Evolutionary conservation across 192 early-diverging fungal genomes (phyloP).

Genomic region (Kappamyces sp.): DNA sequence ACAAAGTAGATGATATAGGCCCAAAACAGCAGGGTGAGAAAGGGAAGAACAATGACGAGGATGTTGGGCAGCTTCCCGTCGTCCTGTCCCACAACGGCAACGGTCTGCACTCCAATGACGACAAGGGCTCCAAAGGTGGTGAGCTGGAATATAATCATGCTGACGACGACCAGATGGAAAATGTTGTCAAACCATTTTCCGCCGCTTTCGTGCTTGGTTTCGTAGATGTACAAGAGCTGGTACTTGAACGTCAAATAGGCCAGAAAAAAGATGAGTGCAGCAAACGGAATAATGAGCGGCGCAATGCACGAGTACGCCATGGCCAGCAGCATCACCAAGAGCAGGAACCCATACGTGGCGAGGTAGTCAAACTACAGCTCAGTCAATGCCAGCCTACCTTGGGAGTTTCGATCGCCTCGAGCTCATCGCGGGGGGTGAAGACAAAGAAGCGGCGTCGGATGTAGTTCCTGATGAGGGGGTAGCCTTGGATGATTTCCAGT

Average conservation of each 20-base stretch:
- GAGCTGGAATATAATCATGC: slow-evolving; percentile 31
- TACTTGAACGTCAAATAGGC: slow-evolving; percentile 41
- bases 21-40: slow-evolving; percentile 30
- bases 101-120: slow-evolving; percentile 12
- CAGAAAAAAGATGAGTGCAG: slow-evolving; percentile 27
- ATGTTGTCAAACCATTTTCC: slow-evolving; percentile 37
- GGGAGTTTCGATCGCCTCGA: slow-evolving; percentile 33
- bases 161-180: slow-evolving; percentile 32
- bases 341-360: slow-evolving; percentile 29
- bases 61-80: slow-evolving; percentile 18
- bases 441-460: slow-evolving; percentile 30
- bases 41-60: slow-evolving; percentile 19
- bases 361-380: slow-evolving; percentile 24
- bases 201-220: slow-evolving; percentile 34
- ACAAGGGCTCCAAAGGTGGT: slow-evolving; percentile 33
- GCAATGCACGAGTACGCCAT: slow-evolving; percentile 31
- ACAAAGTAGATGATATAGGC: slow-evolving; percentile 18
- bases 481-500: slow-evolving; percentile 43
- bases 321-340: slow-evolving; percentile 33
- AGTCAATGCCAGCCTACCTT: not conserved
- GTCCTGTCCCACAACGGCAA: not conserved
- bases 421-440: slow-evolving; percentile 36
- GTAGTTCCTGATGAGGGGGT: slow-evolving; percentile 30
- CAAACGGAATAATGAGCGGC: slow-evolving; percentile 37
- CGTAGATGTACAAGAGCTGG: slow-evolving; percentile 44